Evolutionary conservation across 225 moss, liverwort and hornwort species (phyloP).

Genomic region (Polytrichum commune): DNA sequence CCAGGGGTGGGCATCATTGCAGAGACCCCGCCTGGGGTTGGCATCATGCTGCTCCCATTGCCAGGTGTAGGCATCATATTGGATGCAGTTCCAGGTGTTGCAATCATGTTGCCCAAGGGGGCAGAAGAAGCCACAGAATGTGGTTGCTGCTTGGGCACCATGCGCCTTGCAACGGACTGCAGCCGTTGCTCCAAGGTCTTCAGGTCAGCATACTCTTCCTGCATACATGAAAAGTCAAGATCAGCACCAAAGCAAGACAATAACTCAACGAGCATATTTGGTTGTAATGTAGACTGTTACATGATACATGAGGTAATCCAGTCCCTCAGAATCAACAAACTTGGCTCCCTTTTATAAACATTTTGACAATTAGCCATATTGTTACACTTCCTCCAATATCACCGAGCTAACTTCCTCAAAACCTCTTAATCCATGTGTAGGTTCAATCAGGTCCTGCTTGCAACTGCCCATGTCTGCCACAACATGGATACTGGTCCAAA

Average conservation of each 20-base stretch:
- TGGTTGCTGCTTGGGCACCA: conserved; percentile 58
- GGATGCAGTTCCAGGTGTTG: conserved; percentile 73
- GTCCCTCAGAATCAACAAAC: background rate
- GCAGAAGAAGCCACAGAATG: conserved; percentile 47
- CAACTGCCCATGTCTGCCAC: too few species aligned
- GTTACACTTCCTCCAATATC: background rate
- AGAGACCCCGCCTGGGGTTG: conserved; percentile 32
- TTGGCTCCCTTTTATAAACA: background rate
- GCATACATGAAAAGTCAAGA: conserved; percentile 15
- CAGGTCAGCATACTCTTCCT: conserved; percentile 93
- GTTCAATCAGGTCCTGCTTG: too few species aligned
- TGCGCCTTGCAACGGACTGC: conserved; percentile 72
- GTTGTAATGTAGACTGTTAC: conserved; percentile 7
- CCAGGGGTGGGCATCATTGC: conserved; percentile 56
- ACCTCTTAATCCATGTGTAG: too few species aligned
- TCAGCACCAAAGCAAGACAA: conserved; percentile 10
- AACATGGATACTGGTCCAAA: too few species aligned
- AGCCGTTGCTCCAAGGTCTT: conserved; percentile 77
- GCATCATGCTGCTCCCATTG: conserved; percentile 45
- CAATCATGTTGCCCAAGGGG: conserved; percentile 78
- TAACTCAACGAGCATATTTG: background rate
- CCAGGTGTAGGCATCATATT: conserved; percentile 80
- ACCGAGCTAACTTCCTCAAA: background rate
- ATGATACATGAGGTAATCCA: background rate
- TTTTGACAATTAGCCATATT: conserved; percentile 8